Evolutionary conservation across 208 protist genomes (phyloP).

Genomic region (Trypanosoma cruzi): DNA sequence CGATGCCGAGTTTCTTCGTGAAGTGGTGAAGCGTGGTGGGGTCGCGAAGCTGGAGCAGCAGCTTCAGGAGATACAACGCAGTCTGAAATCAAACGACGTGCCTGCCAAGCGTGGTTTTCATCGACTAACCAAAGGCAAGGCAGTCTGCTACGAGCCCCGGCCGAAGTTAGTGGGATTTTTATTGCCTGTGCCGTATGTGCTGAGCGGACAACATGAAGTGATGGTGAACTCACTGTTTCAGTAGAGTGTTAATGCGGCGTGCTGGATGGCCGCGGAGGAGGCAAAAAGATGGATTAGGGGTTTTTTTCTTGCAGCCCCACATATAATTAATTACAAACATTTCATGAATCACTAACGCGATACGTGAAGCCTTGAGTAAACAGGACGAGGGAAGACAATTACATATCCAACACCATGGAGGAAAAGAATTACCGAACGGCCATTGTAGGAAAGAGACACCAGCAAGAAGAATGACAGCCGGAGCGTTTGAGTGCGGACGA

Average conservation of each 20-base stretch:
- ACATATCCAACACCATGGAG: background rate
- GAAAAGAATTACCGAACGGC: background rate
- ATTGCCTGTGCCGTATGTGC: constrained; percentile 54
- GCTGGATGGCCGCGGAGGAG: background rate
- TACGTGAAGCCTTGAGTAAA: constrained; percentile 1
- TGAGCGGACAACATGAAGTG: constrained; percentile 66
- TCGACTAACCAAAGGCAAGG: constrained; percentile 77
- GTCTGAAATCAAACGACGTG: constrained; percentile 33
- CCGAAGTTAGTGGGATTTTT: constrained; percentile 87
- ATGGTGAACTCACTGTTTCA: constrained; percentile 82
- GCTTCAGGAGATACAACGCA: constrained; percentile 40
- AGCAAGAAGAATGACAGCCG: background rate
- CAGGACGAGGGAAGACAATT: constrained; percentile 1
- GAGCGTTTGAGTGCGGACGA: background rate
- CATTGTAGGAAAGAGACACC: background rate
- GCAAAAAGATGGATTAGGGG: background rate
- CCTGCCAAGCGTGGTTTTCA: constrained; percentile 72
- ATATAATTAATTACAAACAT: background rate
- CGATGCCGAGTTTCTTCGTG: constrained; percentile 79
- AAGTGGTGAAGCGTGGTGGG: constrained; percentile 75
- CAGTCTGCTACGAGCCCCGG: constrained; percentile 76
- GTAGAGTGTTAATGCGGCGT: constrained; percentile 24
- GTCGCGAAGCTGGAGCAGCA: constrained; percentile 68
- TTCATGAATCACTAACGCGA: background rate
- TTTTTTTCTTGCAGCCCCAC: too few species aligned